A percentile compares a stretch with the other conserved stretches of the same genome.
phyloP scores from a whole-genome alignment of 495 filamentous ascomycete species.

The Lasiosphaeris hirsuta region DNA sequence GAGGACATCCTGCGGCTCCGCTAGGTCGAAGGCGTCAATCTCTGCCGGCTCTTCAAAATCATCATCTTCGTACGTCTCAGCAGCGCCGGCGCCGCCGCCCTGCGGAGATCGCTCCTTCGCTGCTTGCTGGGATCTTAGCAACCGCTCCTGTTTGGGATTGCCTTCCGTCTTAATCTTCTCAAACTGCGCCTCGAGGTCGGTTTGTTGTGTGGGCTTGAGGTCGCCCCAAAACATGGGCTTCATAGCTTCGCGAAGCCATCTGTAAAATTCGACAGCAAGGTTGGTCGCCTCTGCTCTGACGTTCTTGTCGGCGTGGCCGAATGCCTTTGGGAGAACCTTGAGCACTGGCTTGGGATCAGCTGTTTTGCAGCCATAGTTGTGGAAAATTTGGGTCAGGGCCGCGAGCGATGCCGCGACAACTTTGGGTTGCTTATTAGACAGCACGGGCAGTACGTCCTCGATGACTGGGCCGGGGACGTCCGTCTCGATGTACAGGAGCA shows the following conservation, averaged over 20 bases:
- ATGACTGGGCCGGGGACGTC: constrained; percentile 83
- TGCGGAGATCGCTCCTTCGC: constrained; percentile 64
- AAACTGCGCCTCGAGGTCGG: constrained; percentile 90
- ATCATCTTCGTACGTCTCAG: constrained; percentile 56
- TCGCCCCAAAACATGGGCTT: constrained; percentile 97
- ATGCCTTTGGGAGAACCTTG: constrained; percentile 85
- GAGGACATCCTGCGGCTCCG: constrained; percentile 82
- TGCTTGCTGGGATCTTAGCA: constrained; percentile 86
- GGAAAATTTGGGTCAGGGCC: constrained; percentile 77
- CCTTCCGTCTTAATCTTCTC: constrained; percentile 88
- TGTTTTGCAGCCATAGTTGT: constrained; percentile 93
- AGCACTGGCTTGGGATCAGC: constrained; percentile 95
- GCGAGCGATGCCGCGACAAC: constrained; percentile 80
- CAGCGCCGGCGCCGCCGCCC: constrained; percentile 50
- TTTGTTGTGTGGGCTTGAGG: constrained; percentile 92
- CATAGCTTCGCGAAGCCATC: constrained; percentile 97
- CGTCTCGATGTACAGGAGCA: constrained; percentile 85
- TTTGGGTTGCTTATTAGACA: constrained; percentile 93
- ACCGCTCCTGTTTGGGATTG: constrained; percentile 81
- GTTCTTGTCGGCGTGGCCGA: constrained; percentile 97
- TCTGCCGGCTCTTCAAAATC: constrained; percentile 67
- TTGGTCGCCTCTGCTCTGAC: constrained; percentile 92
- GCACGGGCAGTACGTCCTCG: constrained; percentile 81
- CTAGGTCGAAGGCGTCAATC: constrained; percentile 81
- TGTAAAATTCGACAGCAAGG: constrained; percentile 88